A percentile compares a stretch with the other conserved stretches of the same genome.
Conservation (phyloP, 139 green algal species). For the Picochlorum sp. region DNA sequence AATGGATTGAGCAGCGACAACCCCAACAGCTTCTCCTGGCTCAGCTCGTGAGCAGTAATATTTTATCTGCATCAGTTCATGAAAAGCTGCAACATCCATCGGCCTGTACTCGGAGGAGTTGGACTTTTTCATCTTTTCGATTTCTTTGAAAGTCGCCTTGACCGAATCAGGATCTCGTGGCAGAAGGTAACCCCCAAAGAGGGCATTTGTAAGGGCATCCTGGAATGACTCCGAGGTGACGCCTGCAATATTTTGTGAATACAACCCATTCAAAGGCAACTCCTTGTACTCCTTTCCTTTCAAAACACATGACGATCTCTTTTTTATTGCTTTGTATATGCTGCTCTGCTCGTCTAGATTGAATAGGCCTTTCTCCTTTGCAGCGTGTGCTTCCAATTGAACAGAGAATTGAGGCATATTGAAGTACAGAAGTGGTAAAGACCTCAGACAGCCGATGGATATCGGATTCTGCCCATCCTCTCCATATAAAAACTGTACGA, state of each 20-base stretch:
- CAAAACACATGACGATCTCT: not conserved
- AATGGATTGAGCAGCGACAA: conserved; percentile 91
- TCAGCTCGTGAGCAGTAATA: conserved; percentile 64
- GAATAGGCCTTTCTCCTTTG: not conserved
- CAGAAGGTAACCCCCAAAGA: conserved; percentile 30
- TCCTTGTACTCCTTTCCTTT: conserved; percentile 9
- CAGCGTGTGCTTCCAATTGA: conserved; percentile 20
- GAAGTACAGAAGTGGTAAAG: conserved; percentile 74
- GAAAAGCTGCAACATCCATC: conserved; percentile 32
- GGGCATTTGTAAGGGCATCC: conserved; percentile 40
- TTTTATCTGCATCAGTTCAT: conserved; percentile 76
- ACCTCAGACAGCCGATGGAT: conserved; percentile 46
- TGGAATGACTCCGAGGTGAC: conserved; percentile 62
- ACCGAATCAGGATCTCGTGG: conserved; percentile 35
- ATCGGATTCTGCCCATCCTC: conserved; percentile 88
- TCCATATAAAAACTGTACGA: conserved; percentile 92
- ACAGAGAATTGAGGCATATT: conserved; percentile 29
- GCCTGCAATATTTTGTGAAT: conserved; percentile 51
- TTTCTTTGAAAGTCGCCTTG: conserved; percentile 21
- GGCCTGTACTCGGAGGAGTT: conserved; percentile 10
- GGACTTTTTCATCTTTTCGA: conserved; percentile 21
- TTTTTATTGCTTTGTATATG: not conserved
- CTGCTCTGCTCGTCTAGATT: conserved; percentile 2
- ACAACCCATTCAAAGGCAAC: conserved; percentile 27
- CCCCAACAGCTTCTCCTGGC: conserved; percentile 87